Evolutionary conservation across 139 green algal species (phyloP).

Genomic region (Deuterostichococcus epilithicus): DNA sequence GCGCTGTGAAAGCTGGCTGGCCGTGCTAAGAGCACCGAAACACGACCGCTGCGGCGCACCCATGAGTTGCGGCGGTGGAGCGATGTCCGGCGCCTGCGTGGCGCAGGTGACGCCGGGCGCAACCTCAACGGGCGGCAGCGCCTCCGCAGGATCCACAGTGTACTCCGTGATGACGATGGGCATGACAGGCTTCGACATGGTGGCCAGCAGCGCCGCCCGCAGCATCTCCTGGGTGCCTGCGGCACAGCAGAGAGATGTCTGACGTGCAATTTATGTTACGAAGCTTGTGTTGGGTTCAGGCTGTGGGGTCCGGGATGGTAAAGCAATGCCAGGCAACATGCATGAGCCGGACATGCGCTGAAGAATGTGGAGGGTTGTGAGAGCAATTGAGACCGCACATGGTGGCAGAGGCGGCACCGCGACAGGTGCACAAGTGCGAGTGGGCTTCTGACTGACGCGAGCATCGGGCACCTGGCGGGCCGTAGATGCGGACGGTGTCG

Average conservation of each 20-base stretch:
- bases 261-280: too few relatives aligned
- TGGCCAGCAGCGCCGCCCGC: background rate
- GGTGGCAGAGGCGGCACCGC: too few relatives aligned
- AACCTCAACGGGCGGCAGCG: background rate
- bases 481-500: background rate
- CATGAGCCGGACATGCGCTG: too few relatives aligned
- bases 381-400: too few relatives aligned
- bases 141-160: background rate
- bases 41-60: conserved; percentile 19
- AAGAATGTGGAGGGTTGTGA: too few relatives aligned
- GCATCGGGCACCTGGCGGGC: background rate
- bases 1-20: too few relatives aligned
- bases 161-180: background rate
- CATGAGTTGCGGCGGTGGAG: conserved; percentile 7
- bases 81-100: conserved; percentile 28
- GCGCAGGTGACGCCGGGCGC: background rate
- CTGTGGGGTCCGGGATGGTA: too few relatives aligned
- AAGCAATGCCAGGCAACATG: too few relatives aligned
- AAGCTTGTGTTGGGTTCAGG: too few relatives aligned
- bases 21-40: background rate
- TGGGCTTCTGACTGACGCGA: too few relatives aligned
- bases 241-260: too few relatives aligned
- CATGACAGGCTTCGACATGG: background rate
- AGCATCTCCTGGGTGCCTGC: background rate
- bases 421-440: too few relatives aligned